Evolutionary conservation across 331 rosid genomes (phyloP).

Genomic region (Erythrophleum ivorense): DNA sequence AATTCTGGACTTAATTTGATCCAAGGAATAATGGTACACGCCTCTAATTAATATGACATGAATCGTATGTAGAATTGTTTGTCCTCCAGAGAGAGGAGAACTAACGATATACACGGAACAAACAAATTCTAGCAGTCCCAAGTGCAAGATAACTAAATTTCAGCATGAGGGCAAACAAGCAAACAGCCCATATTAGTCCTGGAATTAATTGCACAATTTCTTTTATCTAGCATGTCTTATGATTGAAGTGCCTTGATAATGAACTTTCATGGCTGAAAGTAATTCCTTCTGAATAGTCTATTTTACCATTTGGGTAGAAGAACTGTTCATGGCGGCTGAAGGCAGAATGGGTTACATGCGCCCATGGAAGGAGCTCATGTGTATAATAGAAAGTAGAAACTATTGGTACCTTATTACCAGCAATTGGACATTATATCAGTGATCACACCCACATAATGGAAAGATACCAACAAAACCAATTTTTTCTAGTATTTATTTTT

Average conservation of each 20-base stretch:
- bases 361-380: background rate
- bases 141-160: background rate
- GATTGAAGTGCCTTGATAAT: background rate
- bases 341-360: background rate
- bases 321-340: background rate
- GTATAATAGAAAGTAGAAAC: background rate
- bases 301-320: background rate
- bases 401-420: background rate
- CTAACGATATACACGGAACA: background rate
- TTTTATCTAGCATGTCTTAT: background rate
- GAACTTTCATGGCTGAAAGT: background rate
- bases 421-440: background rate
- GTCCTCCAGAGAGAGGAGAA: background rate
- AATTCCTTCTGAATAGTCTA: background rate
- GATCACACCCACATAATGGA: background rate
- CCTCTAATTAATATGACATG: background rate
- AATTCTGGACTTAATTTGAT: slow-evolving; percentile 6
- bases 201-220: background rate
- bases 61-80: background rate
- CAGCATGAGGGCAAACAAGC: background rate
- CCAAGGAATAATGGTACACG: background rate
- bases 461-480: slow-evolving; percentile 18
- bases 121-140: background rate
- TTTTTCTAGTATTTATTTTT: background rate
- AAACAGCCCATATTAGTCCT: background rate